Base-by-base conservation (phyloP, 768 basidiomycete genomes). In the Peribolospora baueri region DNA sequence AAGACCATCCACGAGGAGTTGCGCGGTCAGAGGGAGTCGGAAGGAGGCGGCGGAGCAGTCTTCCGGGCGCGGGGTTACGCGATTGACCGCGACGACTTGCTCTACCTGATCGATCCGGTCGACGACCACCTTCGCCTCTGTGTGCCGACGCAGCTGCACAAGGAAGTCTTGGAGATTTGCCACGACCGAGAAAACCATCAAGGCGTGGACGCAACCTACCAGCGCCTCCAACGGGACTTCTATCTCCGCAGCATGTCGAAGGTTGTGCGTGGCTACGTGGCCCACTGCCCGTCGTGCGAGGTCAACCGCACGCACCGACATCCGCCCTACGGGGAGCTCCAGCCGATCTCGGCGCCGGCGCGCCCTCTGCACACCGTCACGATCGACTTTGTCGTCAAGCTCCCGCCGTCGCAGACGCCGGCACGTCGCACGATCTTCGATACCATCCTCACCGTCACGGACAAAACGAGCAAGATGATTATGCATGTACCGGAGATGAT, bases 301-400 rank as follows among this genome's bases (percentile, higher is more conserved):
- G n/a, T 45, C 41, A 8, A 53, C 2, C 38, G 53, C 8, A 57
- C 52, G 3, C 37, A 53, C 7, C 53, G 25, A 25, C 25, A 25
- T 25, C 25, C 25, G 25, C 25, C 25, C 1, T 25, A 25, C 25
- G 56, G 56, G 7, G 5, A 41, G 57, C 62, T 0, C 51, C 66
- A 50, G 37, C 60, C 55, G 58, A 60, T 2, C 3, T 61, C 53
- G 56, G 65, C 4, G 64, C 67, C 56, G 25, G 11, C 47, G 4
- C 38, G 51, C 1, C 25, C 47, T 3, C 53, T 56, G 36, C 38
- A 40, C 51, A 51, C 52, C 14, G 40, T 56, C 25, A 38, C 51
- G 9, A 5, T 56, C 5, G 56, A 56, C 42, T 56, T 56, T 10
- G 56, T 56, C 14, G 56, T 46, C 3, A 51, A 51, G 2, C 46